phyloP scores from a whole-genome alignment of 768 basidiomycete genomes.

The Calocera cornea region DNA sequence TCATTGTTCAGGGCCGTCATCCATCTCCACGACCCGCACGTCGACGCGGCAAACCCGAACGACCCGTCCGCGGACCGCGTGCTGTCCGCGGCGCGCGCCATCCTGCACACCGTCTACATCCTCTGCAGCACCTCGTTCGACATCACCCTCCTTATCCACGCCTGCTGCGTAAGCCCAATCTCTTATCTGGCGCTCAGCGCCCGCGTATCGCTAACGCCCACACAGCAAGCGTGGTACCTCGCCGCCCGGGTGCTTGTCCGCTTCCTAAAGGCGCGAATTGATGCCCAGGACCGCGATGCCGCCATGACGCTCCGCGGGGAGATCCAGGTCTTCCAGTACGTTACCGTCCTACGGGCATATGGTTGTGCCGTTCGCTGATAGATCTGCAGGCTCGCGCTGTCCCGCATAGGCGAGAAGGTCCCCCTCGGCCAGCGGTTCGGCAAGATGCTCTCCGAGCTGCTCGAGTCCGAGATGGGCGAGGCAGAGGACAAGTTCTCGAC shows the following conservation, averaged over 20 bases:
- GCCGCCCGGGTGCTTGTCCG: slow-evolving; percentile 52
- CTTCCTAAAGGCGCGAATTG: slow-evolving; percentile 50
- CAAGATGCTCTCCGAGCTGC: slow-evolving; percentile 11
- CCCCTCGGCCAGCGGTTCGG: slow-evolving; percentile 42
- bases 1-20: slow-evolving; percentile 40
- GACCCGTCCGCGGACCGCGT: slow-evolving; percentile 61
- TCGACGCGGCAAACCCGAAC: slow-evolving; percentile 40
- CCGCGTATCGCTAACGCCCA: background rate
- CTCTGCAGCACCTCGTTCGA: slow-evolving; percentile 61
- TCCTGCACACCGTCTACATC: slow-evolving; percentile 52
- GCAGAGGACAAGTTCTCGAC: background rate
- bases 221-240: slow-evolving; percentile 39
- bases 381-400: slow-evolving; percentile 38
- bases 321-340: slow-evolving; percentile 52
- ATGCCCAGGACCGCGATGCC: slow-evolving; percentile 43
- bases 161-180: slow-evolving; percentile 41
- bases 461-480: slow-evolving; percentile 9
- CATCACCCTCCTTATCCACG: slow-evolving; percentile 53
- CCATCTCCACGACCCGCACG: slow-evolving; percentile 64
- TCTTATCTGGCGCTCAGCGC: background rate
- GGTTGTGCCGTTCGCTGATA: slow-evolving; percentile 5
- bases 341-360: background rate
- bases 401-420: slow-evolving; percentile 49
- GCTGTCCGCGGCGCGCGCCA: slow-evolving; percentile 48
- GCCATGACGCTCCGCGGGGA: slow-evolving; percentile 46